A percentile compares a stretch with the other conserved stretches of the same genome.
phyloP scores from a whole-genome alignment of 345 rosid species.

The Eucalyptus pumila region DNA sequence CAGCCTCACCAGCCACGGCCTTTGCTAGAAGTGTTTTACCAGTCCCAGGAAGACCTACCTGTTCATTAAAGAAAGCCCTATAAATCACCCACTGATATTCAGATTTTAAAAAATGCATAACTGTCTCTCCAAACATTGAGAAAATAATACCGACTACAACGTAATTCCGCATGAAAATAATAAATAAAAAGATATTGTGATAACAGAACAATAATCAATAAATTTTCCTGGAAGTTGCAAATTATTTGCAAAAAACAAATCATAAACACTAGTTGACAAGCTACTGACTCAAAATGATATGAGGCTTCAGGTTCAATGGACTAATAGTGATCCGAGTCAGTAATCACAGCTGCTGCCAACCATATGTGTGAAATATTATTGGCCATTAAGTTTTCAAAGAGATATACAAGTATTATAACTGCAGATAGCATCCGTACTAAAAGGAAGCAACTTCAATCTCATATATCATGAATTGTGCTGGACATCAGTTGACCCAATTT shows the following conservation, averaged over 20 bases:
- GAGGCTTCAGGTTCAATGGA: not conserved
- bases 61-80: conserved; percentile 4
- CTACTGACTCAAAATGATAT: not conserved
- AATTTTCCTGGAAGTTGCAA: not conserved
- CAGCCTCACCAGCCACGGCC: conserved; percentile 97
- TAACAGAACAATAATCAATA: not conserved
- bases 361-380: not conserved
- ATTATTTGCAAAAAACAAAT: not conserved
- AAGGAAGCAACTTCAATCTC: not conserved
- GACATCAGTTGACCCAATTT: not conserved
- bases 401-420: not conserved
- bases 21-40: conserved; percentile 95
- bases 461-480: not conserved
- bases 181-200: not conserved
- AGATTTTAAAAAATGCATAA: not conserved
- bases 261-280: not conserved
- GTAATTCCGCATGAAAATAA: not conserved
- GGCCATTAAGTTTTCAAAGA: not conserved
- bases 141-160: not conserved
- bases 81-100: not conserved
- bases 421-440: not conserved
- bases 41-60: conserved; percentile 99
- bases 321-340: not conserved
- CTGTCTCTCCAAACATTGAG: not conserved
- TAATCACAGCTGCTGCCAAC: not conserved